phyloP scores from a whole-genome alignment of 345 rosid genomes.

The Ceriops zippeliana region DNA sequence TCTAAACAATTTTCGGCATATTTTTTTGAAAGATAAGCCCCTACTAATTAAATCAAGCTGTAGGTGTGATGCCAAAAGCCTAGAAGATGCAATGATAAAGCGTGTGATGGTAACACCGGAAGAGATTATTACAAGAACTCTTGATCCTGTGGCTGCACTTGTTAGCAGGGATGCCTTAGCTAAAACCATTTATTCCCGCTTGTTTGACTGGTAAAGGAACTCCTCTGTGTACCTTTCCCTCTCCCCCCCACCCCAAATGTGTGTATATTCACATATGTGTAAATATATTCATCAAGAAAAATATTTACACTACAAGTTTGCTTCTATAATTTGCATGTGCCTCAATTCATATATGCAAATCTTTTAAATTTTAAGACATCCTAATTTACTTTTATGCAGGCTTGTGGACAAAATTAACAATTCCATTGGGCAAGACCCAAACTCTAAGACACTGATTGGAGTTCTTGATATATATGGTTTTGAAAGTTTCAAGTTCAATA shows the following conservation, averaged over 20 bases:
- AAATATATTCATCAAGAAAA: no score
- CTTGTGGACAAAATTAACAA: constrained; percentile 89
- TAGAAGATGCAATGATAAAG: constrained; percentile 93
- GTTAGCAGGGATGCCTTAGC: constrained; percentile 97
- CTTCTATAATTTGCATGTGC: not conserved
- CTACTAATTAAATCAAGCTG: constrained; percentile 15
- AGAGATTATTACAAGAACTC: constrained; percentile 94
- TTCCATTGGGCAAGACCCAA: constrained; percentile 99
- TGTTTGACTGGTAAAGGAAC: constrained; percentile 88
- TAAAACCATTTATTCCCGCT: constrained; percentile 90
- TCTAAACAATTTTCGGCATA: not conserved
- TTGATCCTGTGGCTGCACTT: constrained; percentile 80
- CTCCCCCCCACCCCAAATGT: not conserved
- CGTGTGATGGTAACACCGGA: constrained; percentile 99
- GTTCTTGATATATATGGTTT: constrained; percentile 99
- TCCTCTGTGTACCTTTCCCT: not conserved
- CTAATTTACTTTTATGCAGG: constrained; percentile 45
- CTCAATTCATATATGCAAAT: constrained; percentile 9
- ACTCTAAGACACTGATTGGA: constrained; percentile 89
- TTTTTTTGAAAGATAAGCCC: constrained; percentile 21
- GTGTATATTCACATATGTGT: no score
- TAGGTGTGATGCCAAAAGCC: constrained; percentile 83
- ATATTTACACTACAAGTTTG: no score
- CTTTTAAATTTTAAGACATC: not conserved
- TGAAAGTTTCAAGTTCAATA: constrained; percentile 95